Percentiles rank a stretch among this genome's conserved stretches.
Conservation (phyloP, 1,284 basidiomycete species). For the Puccinia novopanici region DNA sequence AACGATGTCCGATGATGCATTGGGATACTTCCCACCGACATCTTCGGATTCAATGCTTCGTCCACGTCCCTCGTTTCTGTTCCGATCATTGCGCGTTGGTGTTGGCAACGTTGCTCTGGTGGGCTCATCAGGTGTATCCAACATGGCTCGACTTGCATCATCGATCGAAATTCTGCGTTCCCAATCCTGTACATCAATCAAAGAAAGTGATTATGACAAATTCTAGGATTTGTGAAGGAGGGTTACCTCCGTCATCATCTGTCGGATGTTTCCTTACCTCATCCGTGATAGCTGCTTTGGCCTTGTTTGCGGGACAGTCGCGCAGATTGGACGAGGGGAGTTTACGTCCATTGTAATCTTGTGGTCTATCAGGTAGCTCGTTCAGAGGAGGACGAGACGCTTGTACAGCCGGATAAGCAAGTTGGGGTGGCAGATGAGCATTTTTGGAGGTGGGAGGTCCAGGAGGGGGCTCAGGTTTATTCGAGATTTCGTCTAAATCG, state of each 20-base stretch:
- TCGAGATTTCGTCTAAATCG: constrained; percentile 28
- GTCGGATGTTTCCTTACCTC: not conserved
- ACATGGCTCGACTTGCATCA: not conserved
- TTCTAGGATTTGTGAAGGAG: not conserved
- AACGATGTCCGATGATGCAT: constrained; percentile 19
- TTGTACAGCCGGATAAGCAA: not conserved
- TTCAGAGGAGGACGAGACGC: constrained; percentile 3
- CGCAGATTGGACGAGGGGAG: not conserved
- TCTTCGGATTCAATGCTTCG: constrained; percentile 23
- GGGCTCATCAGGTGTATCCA: not conserved
- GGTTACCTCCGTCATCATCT: not conserved
- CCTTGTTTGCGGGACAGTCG: not conserved
- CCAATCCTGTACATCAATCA: too few relatives aligned
- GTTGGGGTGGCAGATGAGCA: not conserved
- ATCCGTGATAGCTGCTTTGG: not conserved
- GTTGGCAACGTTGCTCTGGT: not conserved
- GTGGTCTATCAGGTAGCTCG: not conserved
- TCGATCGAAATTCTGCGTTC: not conserved
- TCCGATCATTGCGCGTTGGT: not conserved
- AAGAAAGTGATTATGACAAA: too few relatives aligned
- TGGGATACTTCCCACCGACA: not conserved
- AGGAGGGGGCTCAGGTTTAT: not conserved
- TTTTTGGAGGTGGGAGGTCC: not conserved
- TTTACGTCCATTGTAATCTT: not conserved
- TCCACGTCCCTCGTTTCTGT: not conserved